Evolutionary conservation across 371 early-diverging fungal genomes (phyloP), one percentile per base, ranked within the genome.

Genomic region (Nosema granulosis): DNA sequence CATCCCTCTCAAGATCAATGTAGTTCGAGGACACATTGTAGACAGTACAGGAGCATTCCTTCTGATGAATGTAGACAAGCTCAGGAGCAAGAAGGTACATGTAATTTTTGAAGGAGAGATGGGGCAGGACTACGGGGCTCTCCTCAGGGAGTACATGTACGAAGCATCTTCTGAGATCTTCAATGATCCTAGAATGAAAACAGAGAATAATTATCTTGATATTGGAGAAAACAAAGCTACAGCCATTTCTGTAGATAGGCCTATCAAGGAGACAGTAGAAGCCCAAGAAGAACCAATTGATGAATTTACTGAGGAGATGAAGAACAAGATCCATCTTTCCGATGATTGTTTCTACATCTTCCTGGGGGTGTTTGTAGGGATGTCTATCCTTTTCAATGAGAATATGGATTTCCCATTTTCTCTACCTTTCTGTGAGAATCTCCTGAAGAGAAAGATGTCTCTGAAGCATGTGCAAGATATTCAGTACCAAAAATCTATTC

Each of bases 81-180:
- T 74, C 24, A 50, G 20, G 20, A 68, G 12, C 2, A 68, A 57
- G 51, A 22, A 26, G 12, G 24, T 79, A 16, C 1, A 9, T 32
- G 38, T 75, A 16, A 34, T 11, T 12, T 75, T 80, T 68, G 34
- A 22, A 58, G 37, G 76, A 38, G 80, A 80, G 67, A 69, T 75
- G n/a, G 80, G 80, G 12, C 76, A 71, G 50, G 80, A 80, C 61
- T 66, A 76, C 35, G 80, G 80, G 20, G 75, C 68, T 13, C n/a
- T 80, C 22, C 26, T 34, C 34, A 49, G 69, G 26, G 80, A 80
- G 32, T 80, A 57, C 63, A 61, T 80, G 35, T 67, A 80, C 67
- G 28, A 57, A 24, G 29, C 51, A 34, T 28, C 28, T 49, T 22
- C 54, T 9, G 70, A 79, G 43, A 34, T 80, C 1, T 31, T 62